Evolutionary conservation across 176 grass and related monocot genomes (phyloP).

Genomic region (Carex cristatella): DNA sequence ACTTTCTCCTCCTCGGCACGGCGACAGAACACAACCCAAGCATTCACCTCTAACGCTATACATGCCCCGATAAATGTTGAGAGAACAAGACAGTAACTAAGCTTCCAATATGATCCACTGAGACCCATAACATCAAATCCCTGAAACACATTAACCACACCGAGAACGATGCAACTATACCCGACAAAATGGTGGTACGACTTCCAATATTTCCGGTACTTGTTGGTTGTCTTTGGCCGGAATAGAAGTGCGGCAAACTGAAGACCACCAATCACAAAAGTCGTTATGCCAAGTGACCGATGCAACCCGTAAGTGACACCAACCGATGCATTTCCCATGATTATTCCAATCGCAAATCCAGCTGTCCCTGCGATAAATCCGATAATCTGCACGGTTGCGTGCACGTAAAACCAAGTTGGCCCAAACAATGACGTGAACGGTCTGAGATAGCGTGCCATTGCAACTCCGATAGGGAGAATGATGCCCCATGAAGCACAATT

Average conservation of each 20-base stretch:
- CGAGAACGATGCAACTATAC: constrained; percentile 81
- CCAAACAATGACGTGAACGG: constrained; percentile 45
- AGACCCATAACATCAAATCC: constrained; percentile 92
- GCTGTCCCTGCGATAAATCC: constrained; percentile 53
- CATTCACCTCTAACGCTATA: constrained; percentile 93
- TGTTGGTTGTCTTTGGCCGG: constrained; percentile 91
- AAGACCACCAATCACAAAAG: constrained; percentile 65
- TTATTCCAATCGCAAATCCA: constrained; percentile 81
- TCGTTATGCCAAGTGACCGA: constrained; percentile 72
- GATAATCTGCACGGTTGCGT: constrained; percentile 56
- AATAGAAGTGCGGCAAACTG: constrained; percentile 86
- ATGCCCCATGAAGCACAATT: constrained; percentile 83
- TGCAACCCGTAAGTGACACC: constrained; percentile 79
- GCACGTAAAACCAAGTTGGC: constrained; percentile 87
- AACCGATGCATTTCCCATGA: constrained; percentile 58
- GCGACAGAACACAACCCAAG: constrained; percentile 88
- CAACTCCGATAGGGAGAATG: constrained; percentile 60
- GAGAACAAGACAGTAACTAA: constrained; percentile 76
- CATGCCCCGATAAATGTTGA: constrained; percentile 62
- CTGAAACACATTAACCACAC: constrained; percentile 97
- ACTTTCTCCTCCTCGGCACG: constrained; percentile 60
- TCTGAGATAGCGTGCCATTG: constrained; percentile 82
- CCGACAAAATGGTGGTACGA: constrained; percentile 99
- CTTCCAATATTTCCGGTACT: constrained; percentile 98
- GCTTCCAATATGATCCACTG: constrained; percentile 83